Evolutionary conservation across 2,329 filamentous ascomycete species (phyloP), one percentile per base, ranked within the genome.

Genomic region (Dryadomyces quercus-mongolicae): DNA sequence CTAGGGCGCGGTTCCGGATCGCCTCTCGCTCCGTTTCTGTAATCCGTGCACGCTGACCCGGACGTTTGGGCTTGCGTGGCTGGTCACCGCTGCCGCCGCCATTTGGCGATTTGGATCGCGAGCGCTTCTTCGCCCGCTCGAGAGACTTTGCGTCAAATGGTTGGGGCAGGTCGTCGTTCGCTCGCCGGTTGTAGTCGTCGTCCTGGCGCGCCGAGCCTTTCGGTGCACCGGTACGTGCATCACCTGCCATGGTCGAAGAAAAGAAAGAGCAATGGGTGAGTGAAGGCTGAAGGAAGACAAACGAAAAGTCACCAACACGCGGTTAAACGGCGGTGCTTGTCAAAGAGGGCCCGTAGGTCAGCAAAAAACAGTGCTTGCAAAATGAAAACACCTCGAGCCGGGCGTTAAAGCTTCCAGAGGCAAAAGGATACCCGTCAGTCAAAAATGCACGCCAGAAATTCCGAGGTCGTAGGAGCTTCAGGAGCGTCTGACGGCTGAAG

Each of bases 11-110:
- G 61, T 80, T 76, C 31, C 83, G 80, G 53, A 85, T 84, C 22
- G 81, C 81, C 61, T 87, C 83, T 36, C 81, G 77, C 62, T 88
- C 82, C 34, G 78, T 70, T 54, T 81, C 80, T 36, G 80, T 80
- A 57, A 92, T 82, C 57, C 86, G 78, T 13, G 82, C 78, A 54
- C 81, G 76, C 56, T 80, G 77, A 5, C 82, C 82, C 1, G 85
- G 85, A 5, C 84, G 79, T 67, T 88, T 88, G 54, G 77, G 76
- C 65, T 82, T 85, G 51, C 84, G 81, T 10, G 81, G 16, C 58
- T 54, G 5, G 59, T 12, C 22, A 31, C 12, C 20, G 25, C 16
- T 40, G 18, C 45, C 22, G 20, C 50, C 43, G 44, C 25, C 25
- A 12, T 48, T 42, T 9, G 71, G 71, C 1, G 78, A 80, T 40